phyloP scores from a whole-genome alignment of 768 basidiomycete genomes.

The Pholiota microspora region DNA sequence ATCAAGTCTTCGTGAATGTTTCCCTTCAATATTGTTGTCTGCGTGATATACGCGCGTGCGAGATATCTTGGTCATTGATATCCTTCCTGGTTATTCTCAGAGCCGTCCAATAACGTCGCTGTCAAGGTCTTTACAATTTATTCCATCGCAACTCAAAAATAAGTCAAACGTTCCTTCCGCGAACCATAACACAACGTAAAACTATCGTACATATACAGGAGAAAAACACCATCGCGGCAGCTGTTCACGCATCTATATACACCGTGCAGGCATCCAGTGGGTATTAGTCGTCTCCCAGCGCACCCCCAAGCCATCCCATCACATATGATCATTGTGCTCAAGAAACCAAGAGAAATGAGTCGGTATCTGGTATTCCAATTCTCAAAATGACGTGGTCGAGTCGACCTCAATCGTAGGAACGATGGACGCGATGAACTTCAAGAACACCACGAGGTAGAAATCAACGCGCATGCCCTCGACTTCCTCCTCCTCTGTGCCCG shows the following conservation, averaged over 20 bases:
- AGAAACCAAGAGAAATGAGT: background rate
- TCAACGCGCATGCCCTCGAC: conserved; percentile 94
- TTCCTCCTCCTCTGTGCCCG: conserved; percentile 53
- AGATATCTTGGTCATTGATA: background rate
- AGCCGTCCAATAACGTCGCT: too few species aligned
- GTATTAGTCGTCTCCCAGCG: conserved; percentile 1
- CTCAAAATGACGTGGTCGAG: conserved; percentile 75
- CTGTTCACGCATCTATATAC: conserved; percentile 10
- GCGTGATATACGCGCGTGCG: too few species aligned
- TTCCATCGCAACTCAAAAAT: background rate
- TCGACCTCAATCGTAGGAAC: conserved; percentile 99
- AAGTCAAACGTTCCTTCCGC: background rate
- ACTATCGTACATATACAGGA: conserved; percentile 9
- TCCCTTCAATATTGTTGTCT: background rate
- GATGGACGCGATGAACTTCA: conserved; percentile 98
- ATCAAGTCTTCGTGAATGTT: conserved; percentile 29
- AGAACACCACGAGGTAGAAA: conserved; percentile 96
- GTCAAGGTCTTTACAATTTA: too few species aligned
- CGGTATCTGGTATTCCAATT: too few species aligned
- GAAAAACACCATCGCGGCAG: background rate
- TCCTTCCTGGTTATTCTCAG: too few species aligned
- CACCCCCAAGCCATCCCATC: background rate
- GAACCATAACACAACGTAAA: background rate
- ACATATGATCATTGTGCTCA: background rate
- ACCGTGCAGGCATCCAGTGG: conserved; percentile 2